These are phyloP conservation scores for Nannizziopsis arthrosporioides DNA, from an alignment of 2,329 filamentous ascomycete genomes.

Conservation along the genomic window DNA sequence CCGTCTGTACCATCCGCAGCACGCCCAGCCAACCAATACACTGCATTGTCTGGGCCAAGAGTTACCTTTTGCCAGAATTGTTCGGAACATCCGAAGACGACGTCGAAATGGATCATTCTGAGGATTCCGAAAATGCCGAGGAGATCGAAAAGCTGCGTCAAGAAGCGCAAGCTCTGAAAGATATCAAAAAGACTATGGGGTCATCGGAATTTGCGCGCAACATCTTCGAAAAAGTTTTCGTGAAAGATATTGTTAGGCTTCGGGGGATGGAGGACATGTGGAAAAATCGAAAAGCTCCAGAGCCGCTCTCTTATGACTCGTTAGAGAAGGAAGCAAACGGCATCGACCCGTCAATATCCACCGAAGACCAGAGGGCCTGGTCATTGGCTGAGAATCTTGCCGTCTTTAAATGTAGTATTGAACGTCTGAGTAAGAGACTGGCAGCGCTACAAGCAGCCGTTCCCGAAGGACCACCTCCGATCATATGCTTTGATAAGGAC, in stretches of 20 bases:
- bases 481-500: constrained; percentile 90
- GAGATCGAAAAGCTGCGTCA: constrained; percentile 81
- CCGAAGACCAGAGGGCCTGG: constrained; percentile 68
- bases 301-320: constrained; percentile 57
- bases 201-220: constrained; percentile 63
- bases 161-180: constrained; percentile 72
- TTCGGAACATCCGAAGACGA: constrained; percentile 88
- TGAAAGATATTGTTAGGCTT: constrained; percentile 68
- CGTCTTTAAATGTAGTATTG: constrained; percentile 76
- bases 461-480: constrained; percentile 36
- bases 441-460: constrained; percentile 49
- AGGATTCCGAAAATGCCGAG: constrained; percentile 68
- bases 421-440: constrained; percentile 62
- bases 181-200: constrained; percentile 69
- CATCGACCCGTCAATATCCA: constrained; percentile 43
- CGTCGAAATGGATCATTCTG: constrained; percentile 64
- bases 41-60: constrained; percentile 98
- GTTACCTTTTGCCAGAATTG: constrained; percentile 86
- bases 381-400: constrained; percentile 68
- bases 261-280: constrained; percentile 92
- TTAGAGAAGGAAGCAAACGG: constrained; percentile 45
- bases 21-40: constrained; percentile 95
- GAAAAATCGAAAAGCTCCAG: constrained; percentile 67
- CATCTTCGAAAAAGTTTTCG: constrained; percentile 89
- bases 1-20: constrained; percentile 92